Evolutionary conservation across 345 rosid genomes (phyloP).

Genomic region (Sisymbrium irio): DNA sequence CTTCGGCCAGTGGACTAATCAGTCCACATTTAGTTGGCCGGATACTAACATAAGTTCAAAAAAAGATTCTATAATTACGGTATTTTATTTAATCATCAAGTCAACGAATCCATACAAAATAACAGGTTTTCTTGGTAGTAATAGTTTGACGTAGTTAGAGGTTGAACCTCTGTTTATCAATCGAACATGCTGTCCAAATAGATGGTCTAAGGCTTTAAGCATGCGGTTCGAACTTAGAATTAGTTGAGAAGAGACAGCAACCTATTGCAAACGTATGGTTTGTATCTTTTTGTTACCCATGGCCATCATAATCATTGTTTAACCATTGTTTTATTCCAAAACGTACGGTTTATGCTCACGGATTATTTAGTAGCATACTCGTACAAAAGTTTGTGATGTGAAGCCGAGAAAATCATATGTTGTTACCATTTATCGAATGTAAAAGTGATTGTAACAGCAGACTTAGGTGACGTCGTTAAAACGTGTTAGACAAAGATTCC

Average conservation of each 20-base stretch:
- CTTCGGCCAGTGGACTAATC: too few species aligned
- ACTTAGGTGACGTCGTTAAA: not conserved
- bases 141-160: too few species aligned
- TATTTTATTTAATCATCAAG: too few species aligned
- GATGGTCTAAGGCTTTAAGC: not conserved
- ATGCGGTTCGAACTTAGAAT: not conserved
- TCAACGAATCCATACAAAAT: too few species aligned
- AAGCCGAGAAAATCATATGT: not conserved
- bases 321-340: not conserved
- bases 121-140: too few species aligned
- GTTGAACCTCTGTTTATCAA: not conserved
- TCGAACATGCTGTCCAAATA: not conserved
- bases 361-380: not conserved
- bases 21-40: too few species aligned
- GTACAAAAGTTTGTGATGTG: not conserved
- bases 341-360: not conserved
- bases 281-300: not conserved
- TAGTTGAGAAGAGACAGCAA: too few species aligned
- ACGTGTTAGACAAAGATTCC: constrained; percentile 17
- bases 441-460: not conserved
- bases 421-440: not conserved
- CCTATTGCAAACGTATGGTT: too few species aligned
- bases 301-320: not conserved
- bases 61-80: too few species aligned
- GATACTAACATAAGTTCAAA: too few species aligned